Evolutionary conservation across 345 rosid species (phyloP).

Genomic region (Xanthoceras sorbifolium): DNA sequence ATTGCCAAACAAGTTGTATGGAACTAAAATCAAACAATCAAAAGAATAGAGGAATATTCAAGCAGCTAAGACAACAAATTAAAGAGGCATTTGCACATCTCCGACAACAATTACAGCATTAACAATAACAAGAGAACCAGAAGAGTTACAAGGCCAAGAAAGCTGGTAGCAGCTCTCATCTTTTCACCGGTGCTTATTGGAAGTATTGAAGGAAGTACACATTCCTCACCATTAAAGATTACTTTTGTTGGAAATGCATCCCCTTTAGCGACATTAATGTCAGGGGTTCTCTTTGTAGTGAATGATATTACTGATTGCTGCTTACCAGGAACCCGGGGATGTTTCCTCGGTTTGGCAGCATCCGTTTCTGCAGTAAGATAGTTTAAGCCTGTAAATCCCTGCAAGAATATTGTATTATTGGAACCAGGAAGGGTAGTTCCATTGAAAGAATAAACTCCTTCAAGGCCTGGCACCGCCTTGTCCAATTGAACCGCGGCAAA

Average conservation of each 20-base stretch:
- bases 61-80: background rate
- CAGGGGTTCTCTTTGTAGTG: slow-evolving; percentile 63
- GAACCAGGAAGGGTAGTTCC: slow-evolving; percentile 49
- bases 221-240: slow-evolving; percentile 89
- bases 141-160: slow-evolving; percentile 17
- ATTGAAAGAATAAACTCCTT: slow-evolving; percentile 73
- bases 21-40: background rate
- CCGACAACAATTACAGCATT: background rate
- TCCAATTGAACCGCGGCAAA: slow-evolving; percentile 70
- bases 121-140: slow-evolving; percentile 10
- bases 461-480: slow-evolving; percentile 71
- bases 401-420: slow-evolving; percentile 70
- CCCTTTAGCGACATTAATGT: slow-evolving; percentile 62
- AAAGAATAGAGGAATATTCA: background rate
- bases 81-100: background rate
- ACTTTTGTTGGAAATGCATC: slow-evolving; percentile 92
- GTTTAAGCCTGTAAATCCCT: slow-evolving; percentile 68
- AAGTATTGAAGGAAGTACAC: slow-evolving; percentile 59
- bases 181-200: slow-evolving; percentile 48
- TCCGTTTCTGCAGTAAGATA: slow-evolving; percentile 67
- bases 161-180: slow-evolving; percentile 16
- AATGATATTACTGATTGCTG: slow-evolving; percentile 82
- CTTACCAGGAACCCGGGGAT: slow-evolving; percentile 79
- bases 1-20: background rate
- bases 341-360: slow-evolving; percentile 52